Percentiles rank a stretch among this genome's conserved stretches.
Conservation (phyloP, 1,284 basidiomycete genomes). For the Peniophora sp. region DNA sequence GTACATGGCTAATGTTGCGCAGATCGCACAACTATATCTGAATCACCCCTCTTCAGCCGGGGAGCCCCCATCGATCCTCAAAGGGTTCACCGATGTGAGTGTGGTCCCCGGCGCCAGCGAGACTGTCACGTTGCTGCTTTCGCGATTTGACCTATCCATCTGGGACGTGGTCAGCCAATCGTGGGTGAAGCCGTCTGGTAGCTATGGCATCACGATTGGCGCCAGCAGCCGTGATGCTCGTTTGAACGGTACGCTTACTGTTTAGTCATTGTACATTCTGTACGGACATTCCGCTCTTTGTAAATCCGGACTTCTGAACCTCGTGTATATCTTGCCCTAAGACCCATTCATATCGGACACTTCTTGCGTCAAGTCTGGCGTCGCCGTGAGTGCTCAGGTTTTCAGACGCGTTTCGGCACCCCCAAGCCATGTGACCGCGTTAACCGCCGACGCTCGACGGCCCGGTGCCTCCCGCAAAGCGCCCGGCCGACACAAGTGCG, state of each 20-base stretch:
- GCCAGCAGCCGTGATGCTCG: slow-evolving; percentile 43
- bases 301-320: no score
- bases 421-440: no score
- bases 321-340: no score
- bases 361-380: no score
- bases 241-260: slow-evolving; percentile 17
- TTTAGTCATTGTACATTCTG: background rate
- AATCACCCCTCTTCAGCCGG: slow-evolving; percentile 28
- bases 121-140: slow-evolving; percentile 28
- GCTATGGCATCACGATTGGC: slow-evolving; percentile 38
- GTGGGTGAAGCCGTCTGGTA: slow-evolving; percentile 41
- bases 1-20: background rate
- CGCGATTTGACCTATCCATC: slow-evolving; percentile 35
- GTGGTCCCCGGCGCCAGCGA: slow-evolving; percentile 26
- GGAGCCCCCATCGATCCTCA: slow-evolving; percentile 35
- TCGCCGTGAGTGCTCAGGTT: no score
- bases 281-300: no score
- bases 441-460: no score
- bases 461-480: no score
- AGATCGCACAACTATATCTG: slow-evolving; percentile 40
- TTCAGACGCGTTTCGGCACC: no score
- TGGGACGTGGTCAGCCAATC: slow-evolving; percentile 43
- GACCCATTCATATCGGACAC: no score
- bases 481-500: no score
- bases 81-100: slow-evolving; percentile 38